Evolutionary conservation across 257 asterid species (phyloP).

Genomic region (Scutellaria barbata): DNA sequence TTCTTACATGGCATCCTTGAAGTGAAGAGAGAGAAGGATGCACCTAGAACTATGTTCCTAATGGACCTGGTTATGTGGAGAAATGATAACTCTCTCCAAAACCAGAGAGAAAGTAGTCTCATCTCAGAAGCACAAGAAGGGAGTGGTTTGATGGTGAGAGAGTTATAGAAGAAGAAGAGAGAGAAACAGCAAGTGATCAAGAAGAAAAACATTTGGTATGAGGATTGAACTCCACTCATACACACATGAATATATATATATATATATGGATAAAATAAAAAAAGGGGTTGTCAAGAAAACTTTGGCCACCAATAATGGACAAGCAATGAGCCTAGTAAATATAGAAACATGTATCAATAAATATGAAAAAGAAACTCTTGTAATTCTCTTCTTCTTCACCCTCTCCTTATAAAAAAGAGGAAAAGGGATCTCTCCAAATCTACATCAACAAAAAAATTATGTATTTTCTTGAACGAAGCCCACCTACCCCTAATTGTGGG

Average conservation of each 20-base stretch:
- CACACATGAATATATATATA: slow-evolving; percentile 45
- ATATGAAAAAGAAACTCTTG: slow-evolving; percentile 17
- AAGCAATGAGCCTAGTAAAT: slow-evolving; percentile 40
- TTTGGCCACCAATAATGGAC: slow-evolving; percentile 59
- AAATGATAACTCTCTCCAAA: slow-evolving; percentile 58
- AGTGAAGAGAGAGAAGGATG: slow-evolving; percentile 32
- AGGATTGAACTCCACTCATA: slow-evolving; percentile 46
- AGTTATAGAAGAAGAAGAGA: slow-evolving; percentile 65
- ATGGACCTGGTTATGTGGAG: slow-evolving; percentile 40
- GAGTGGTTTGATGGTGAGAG: slow-evolving; percentile 62
- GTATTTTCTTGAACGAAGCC: slow-evolving; percentile 48
- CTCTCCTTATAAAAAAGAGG: slow-evolving; percentile 37
- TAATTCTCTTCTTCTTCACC: slow-evolving; percentile 27
- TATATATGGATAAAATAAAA: slow-evolving; percentile 14
- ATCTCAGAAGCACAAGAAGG: slow-evolving; percentile 71
- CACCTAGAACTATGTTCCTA: slow-evolving; percentile 36
- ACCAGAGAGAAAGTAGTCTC: slow-evolving; percentile 61
- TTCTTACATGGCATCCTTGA: slow-evolving; percentile 52
- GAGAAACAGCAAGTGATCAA: slow-evolving; percentile 71
- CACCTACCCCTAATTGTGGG: slow-evolving; percentile 59
- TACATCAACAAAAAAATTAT: slow-evolving; percentile 16
- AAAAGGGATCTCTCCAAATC: slow-evolving; percentile 42
- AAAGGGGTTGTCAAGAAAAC: slow-evolving; percentile 40
- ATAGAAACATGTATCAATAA: not conserved
- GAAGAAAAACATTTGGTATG: slow-evolving; percentile 72